A percentile compares a stretch with the other conserved stretches of the same genome.
These are phyloP conservation scores for Nigrograna mackinnonii DNA, from an alignment of 2,329 filamentous ascomycete species.

Conservation along the genomic window DNA sequence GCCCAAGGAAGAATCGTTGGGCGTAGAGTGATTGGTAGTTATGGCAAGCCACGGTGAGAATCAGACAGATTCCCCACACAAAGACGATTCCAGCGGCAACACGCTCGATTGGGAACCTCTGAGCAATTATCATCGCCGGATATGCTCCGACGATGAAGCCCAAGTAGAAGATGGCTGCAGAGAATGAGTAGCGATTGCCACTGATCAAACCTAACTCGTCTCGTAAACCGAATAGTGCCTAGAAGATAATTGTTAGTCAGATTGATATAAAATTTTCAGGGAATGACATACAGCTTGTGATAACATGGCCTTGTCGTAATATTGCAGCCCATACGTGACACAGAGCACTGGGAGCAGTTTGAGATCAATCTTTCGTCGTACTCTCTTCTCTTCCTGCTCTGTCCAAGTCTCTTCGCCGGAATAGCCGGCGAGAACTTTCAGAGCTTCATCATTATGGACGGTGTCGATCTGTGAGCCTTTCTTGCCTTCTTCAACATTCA, in stretches of 20 bases:
- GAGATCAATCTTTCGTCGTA: slow-evolving; percentile 23
- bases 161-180: slow-evolving; percentile 48
- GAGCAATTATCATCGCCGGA: slow-evolving; percentile 48
- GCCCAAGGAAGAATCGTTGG: slow-evolving; percentile 57
- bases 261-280: background rate
- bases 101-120: slow-evolving; percentile 51
- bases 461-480: slow-evolving; percentile 9
- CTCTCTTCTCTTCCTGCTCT: slow-evolving; percentile 39
- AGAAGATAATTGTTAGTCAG: background rate
- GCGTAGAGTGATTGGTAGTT: slow-evolving; percentile 55
- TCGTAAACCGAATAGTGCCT: slow-evolving; percentile 34
- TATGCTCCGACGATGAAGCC: slow-evolving; percentile 55
- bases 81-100: slow-evolving; percentile 46
- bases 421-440: slow-evolving; percentile 45
- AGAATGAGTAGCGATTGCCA: slow-evolving; percentile 51
- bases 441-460: slow-evolving; percentile 21
- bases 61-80: slow-evolving; percentile 54
- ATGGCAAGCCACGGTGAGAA: slow-evolving; percentile 51
- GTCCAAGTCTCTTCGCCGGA: slow-evolving; percentile 48
- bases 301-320: slow-evolving; percentile 51
- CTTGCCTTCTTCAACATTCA: slow-evolving; percentile 2
- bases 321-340: slow-evolving; percentile 32
- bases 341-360: slow-evolving; percentile 24
- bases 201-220: slow-evolving; percentile 35
- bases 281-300: slow-evolving; percentile 50